Evolutionary conservation across 192 early-diverging fungal species (phyloP).

Genomic region (Phycomyces nitens): DNA sequence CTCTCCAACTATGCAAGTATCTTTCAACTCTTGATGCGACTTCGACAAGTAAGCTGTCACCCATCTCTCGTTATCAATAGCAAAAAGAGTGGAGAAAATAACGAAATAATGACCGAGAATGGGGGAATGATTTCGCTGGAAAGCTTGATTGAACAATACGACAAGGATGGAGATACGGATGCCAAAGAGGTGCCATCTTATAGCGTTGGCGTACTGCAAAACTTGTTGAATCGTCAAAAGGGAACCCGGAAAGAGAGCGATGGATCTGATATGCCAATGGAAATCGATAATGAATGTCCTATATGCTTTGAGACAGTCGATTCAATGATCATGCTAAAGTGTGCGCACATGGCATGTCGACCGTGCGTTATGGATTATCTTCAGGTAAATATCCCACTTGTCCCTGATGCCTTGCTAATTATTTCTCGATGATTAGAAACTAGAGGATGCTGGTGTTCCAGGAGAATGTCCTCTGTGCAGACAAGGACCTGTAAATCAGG

Average conservation of each 20-base stretch:
- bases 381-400: slow-evolving; percentile 31
- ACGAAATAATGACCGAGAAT: slow-evolving; percentile 21
- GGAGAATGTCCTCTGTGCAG: slow-evolving; percentile 58
- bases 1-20: slow-evolving; percentile 69
- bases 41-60: slow-evolving; percentile 72
- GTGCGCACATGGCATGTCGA: slow-evolving; percentile 55
- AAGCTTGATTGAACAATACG: slow-evolving; percentile 40
- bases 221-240: slow-evolving; percentile 25
- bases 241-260: slow-evolving; percentile 1
- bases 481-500: slow-evolving; percentile 43
- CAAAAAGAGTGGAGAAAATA: slow-evolving; percentile 8
- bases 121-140: slow-evolving; percentile 40
- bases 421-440: slow-evolving; percentile 23
- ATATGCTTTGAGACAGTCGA: slow-evolving; percentile 54
- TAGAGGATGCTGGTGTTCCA: slow-evolving; percentile 38
- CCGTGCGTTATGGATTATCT: slow-evolving; percentile 50
- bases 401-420: background rate
- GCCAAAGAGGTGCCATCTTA: slow-evolving; percentile 22
- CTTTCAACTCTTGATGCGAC: slow-evolving; percentile 53
- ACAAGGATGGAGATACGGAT: background rate
- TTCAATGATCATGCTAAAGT: slow-evolving; percentile 47
- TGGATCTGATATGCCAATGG: slow-evolving; percentile 1
- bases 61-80: slow-evolving; percentile 47
- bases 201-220: slow-evolving; percentile 40
- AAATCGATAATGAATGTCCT: slow-evolving; percentile 40